These are phyloP conservation scores for Hemileia vastatrix DNA, from an alignment of 1,284 basidiomycete genomes.

Conservation along the genomic window DNA sequence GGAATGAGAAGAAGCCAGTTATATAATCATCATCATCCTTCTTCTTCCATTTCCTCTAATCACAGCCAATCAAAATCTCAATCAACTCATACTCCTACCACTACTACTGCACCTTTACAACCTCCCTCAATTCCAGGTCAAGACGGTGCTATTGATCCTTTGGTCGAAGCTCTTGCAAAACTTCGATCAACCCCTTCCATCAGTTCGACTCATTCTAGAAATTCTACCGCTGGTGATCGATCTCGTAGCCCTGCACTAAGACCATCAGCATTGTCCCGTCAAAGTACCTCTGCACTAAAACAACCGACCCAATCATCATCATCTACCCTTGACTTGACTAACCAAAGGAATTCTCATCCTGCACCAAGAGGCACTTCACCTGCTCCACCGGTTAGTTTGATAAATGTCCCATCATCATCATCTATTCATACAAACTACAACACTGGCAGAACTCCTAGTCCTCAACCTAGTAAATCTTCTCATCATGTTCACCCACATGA, in stretches of 20 bases:
- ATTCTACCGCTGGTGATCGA: too few species aligned
- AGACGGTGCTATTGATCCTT: constrained; percentile 16
- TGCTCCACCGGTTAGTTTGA: constrained; percentile 1
- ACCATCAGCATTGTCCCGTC: too few species aligned
- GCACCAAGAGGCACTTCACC: constrained; percentile 13
- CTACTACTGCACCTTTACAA: constrained; percentile 6
- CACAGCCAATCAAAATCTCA: too few species aligned
- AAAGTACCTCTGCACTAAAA: too few species aligned
- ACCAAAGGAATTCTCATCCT: constrained; percentile 6
- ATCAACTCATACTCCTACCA: too few species aligned
- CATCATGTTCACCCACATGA: too few species aligned
- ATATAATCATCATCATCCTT: too few species aligned
- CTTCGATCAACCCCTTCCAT: constrained; percentile 20
- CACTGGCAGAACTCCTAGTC: constrained; percentile 7
- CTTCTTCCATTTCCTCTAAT: too few species aligned
- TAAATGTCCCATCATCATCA: constrained; percentile 1
- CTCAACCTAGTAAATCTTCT: constrained; percentile 1
- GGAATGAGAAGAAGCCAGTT: too few species aligned
- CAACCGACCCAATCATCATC: too few species aligned
- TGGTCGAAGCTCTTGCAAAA: constrained; percentile 20
- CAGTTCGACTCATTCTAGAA: constrained; percentile 10
- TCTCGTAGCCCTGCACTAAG: too few species aligned
- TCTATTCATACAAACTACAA: constrained; percentile 5
- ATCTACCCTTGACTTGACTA: too few species aligned
- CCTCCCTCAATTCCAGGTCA: constrained; percentile 17